Conservation (phyloP, 2,329 filamentous ascomycete genomes). For the Boeremia lycopersici region DNA sequence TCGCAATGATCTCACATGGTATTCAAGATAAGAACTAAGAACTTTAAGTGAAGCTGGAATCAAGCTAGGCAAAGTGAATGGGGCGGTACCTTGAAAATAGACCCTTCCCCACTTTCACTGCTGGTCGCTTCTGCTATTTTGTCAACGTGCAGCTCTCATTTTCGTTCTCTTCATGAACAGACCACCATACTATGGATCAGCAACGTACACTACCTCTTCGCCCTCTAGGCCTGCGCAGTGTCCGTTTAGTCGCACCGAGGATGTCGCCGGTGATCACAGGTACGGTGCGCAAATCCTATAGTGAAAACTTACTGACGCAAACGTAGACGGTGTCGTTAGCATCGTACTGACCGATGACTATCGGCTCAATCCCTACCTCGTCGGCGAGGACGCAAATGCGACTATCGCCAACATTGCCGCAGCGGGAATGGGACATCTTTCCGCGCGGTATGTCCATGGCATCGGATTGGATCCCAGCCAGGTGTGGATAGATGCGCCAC, state of each 20-base stretch:
- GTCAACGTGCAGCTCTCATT: no score
- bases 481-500: not conserved
- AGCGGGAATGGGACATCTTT: no score
- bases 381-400: not conserved
- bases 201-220: no score
- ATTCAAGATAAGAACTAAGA: no score
- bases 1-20: no score
- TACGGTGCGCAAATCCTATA: not conserved
- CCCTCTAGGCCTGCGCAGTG: not conserved
- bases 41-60: no score
- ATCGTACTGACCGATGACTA: not conserved
- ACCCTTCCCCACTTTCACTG: no score
- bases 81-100: no score
- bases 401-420: not conserved
- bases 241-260: not conserved
- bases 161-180: no score
- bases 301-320: not conserved
- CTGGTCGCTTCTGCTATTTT: no score
- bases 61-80: no score
- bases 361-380: not conserved
- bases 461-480: not conserved
- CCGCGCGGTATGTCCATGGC: not conserved
- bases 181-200: no score
- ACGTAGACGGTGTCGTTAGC: not conserved
- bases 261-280: constrained; percentile 2